These are phyloP conservation scores for Endoconidiophora polonica DNA, from an alignment of 2,329 filamentous ascomycete genomes.

Conservation along the genomic window DNA sequence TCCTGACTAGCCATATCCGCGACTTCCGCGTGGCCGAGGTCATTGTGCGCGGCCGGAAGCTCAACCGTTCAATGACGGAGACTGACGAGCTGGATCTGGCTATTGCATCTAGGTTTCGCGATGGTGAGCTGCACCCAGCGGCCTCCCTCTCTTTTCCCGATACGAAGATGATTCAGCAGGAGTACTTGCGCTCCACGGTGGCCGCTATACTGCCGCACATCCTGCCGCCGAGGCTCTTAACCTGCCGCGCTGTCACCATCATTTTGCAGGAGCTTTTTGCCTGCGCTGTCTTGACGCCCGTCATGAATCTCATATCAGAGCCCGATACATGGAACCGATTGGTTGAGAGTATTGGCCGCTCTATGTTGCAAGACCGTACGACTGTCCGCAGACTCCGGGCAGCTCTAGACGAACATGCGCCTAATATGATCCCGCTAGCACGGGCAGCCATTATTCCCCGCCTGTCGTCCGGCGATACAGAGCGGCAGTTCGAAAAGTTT, in stretches of 20 bases:
- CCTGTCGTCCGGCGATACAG: slow-evolving; percentile 65
- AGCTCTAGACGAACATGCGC: slow-evolving; percentile 84
- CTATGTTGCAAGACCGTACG: slow-evolving; percentile 84
- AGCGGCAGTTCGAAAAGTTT: slow-evolving; percentile 87
- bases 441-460: slow-evolving; percentile 60
- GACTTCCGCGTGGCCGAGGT: slow-evolving; percentile 86
- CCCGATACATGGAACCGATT: slow-evolving; percentile 96
- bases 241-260: slow-evolving; percentile 63
- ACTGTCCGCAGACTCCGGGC: slow-evolving; percentile 84
- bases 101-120: slow-evolving; percentile 83
- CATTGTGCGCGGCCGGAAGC: slow-evolving; percentile 67
- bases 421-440: slow-evolving; percentile 51
- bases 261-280: slow-evolving; percentile 81
- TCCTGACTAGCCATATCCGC: slow-evolving; percentile 73
- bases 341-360: slow-evolving; percentile 75
- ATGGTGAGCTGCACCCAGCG: slow-evolving; percentile 76
- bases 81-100: slow-evolving; percentile 91
- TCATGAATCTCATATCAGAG: slow-evolving; percentile 66
- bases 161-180: slow-evolving; percentile 70
- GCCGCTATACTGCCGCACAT: slow-evolving; percentile 56
- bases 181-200: slow-evolving; percentile 65
- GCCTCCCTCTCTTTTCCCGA: slow-evolving; percentile 72
- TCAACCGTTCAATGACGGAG: slow-evolving; percentile 82
- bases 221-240: slow-evolving; percentile 55
- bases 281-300: slow-evolving; percentile 73